A percentile compares a stretch with the other conserved stretches of the same genome.
Conservation (phyloP, 208 protist species). For the Acanthamoeba castellanii region DNA sequence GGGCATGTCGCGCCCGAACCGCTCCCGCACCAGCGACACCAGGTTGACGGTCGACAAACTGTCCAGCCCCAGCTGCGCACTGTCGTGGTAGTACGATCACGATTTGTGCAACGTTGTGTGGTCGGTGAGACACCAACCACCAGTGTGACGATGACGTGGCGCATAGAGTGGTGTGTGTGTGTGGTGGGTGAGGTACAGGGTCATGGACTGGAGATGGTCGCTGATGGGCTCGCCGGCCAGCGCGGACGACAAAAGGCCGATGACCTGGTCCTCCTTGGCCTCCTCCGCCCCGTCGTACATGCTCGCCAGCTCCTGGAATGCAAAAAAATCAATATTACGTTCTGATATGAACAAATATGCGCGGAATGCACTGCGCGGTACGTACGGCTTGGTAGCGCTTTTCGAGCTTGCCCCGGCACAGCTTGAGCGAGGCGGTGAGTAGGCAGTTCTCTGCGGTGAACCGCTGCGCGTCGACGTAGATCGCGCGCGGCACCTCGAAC, state of each 20-base stretch:
- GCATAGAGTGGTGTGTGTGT: not conserved
- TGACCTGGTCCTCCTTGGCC: constrained; percentile 2
- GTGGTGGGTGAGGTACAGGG: not conserved
- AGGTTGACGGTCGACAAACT: not conserved
- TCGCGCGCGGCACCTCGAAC: constrained; percentile 24
- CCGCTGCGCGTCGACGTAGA: not conserved
- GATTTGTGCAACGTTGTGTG: not conserved
- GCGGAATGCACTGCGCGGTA: not conserved
- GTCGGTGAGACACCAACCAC: too few relatives aligned
- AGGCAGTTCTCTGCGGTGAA: constrained; percentile 39
- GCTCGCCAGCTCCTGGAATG: not conserved
- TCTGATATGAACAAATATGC: not conserved
- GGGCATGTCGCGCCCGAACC: not conserved
- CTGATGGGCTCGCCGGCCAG: not conserved
- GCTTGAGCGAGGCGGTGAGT: constrained; percentile 15
- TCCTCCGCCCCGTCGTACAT: not conserved
- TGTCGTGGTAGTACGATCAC: not conserved
- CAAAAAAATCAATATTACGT: too few relatives aligned
- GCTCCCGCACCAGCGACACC: constrained; percentile 11
- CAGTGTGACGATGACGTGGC: too few relatives aligned
- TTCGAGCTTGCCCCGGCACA: constrained; percentile 20
- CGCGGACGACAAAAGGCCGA: not conserved
- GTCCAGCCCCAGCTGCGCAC: constrained; percentile 11
- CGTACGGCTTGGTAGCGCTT: not conserved
- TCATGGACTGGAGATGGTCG: not conserved